Percentiles rank a stretch among this genome's conserved stretches.
These are phyloP conservation scores for Paecilomyces sp. DNA, from an alignment of 2,329 filamentous ascomycete species.

Conservation along the genomic window DNA sequence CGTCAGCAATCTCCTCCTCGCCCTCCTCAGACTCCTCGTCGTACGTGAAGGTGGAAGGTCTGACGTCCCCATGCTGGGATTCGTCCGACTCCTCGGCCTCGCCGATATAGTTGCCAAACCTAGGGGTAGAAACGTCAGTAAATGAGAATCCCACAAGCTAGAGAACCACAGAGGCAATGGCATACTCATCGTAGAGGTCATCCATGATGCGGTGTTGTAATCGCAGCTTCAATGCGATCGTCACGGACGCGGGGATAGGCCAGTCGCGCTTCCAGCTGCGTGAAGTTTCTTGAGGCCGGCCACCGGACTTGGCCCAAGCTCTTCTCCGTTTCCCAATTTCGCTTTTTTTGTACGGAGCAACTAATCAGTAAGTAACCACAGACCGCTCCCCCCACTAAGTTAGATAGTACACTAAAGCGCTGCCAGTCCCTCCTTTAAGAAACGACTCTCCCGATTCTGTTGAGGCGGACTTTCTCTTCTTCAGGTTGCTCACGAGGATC, in stretches of 20 bases:
- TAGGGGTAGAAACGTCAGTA: constrained; percentile 32
- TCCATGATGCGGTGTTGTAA: constrained; percentile 56
- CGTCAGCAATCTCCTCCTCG: constrained; percentile 55
- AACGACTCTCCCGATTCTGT: neutral
- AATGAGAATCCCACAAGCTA: neutral
- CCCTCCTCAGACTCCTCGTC: constrained; percentile 62
- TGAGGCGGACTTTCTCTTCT: neutral
- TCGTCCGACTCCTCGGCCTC: constrained; percentile 86
- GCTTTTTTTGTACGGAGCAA: neutral
- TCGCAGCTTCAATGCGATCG: neutral
- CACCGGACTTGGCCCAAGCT: neutral
- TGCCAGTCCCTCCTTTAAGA: neutral
- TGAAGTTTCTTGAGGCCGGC: neutral
- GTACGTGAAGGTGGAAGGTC: constrained; percentile 72
- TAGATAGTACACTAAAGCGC: neutral
- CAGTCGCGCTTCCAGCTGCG: neutral
- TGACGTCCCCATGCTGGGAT: constrained; percentile 64
- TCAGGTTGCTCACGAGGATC: neutral
- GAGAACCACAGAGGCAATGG: constrained; percentile 1
- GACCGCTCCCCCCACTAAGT: neutral
- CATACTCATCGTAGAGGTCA: constrained; percentile 92
- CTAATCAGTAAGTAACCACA: neutral
- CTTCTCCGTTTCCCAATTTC: neutral
- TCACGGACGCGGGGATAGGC: neutral
- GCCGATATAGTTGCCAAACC: constrained; percentile 97